A percentile compares a stretch with the other conserved stretches of the same genome.
phyloP scores from a whole-genome alignment of 2,329 filamentous ascomycete species.

The Neodidymelliopsis sp. region DNA sequence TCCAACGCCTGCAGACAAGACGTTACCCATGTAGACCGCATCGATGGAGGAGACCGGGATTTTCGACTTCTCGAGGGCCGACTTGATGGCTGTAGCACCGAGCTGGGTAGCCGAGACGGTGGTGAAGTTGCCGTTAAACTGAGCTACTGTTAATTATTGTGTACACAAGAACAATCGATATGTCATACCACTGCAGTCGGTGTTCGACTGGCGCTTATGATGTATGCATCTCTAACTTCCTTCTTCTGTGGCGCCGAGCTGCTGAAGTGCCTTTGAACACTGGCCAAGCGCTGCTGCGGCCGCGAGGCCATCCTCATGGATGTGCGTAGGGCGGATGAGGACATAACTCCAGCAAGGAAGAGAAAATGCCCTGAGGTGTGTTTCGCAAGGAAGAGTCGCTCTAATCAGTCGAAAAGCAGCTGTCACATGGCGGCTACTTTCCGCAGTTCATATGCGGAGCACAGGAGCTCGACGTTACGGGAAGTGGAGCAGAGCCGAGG shows the following conservation, averaged over 20 bases:
- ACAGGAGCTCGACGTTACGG: constrained; percentile 27
- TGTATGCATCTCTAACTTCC: constrained; percentile 91
- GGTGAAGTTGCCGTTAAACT: constrained; percentile 95
- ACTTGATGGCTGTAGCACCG: constrained; percentile 89
- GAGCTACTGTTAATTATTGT: constrained; percentile 14
- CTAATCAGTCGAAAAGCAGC: constrained; percentile 30
- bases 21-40: constrained; percentile 98
- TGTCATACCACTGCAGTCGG: constrained; percentile 80
- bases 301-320: constrained; percentile 46
- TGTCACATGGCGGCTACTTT: constrained; percentile 44
- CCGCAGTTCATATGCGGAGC: constrained; percentile 27
- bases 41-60: constrained; percentile 82
- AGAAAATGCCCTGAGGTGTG: neutral
- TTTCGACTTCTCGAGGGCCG: constrained; percentile 84
- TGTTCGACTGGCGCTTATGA: constrained; percentile 87
- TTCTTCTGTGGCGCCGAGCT: constrained; percentile 49
- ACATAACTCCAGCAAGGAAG: constrained; percentile 33
- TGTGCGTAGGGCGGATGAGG: constrained; percentile 41
- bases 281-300: constrained; percentile 47
- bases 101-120: constrained; percentile 86
- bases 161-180: neutral
- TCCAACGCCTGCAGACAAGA: constrained; percentile 81
- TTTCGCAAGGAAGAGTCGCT: constrained; percentile 25
- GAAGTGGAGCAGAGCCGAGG: constrained; percentile 44
- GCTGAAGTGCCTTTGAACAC: constrained; percentile 49